Evolutionary conservation across 768 basidiomycete genomes (phyloP).

Genomic region (Serendipita indica): DNA sequence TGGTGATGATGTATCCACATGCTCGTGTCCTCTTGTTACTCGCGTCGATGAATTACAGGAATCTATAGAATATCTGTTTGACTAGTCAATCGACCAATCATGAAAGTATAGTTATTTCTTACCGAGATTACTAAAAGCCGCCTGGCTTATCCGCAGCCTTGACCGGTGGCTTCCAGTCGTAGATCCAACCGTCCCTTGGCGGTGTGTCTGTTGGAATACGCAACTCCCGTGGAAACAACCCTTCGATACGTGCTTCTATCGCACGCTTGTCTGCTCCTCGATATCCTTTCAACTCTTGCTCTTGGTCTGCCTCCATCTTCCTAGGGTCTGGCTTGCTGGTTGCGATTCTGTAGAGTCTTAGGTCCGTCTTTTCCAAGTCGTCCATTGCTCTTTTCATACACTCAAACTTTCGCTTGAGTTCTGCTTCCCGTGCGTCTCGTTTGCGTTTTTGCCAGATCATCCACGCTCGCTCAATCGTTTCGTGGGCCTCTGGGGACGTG

Average conservation of each 20-base stretch:
- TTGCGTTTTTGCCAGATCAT: conserved; percentile 61
- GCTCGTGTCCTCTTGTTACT: background rate
- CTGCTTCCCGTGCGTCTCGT: conserved; percentile 51
- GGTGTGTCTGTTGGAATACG: conserved; percentile 78
- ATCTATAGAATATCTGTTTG: background rate
- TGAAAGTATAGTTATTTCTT: too few relatives aligned
- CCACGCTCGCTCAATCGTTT: conserved; percentile 88
- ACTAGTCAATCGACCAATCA: background rate
- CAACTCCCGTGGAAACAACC: conserved; percentile 74
- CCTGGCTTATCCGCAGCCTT: background rate
- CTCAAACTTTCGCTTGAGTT: conserved; percentile 61
- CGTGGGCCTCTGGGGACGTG: conserved; percentile 76
- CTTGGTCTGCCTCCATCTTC: conserved; percentile 57
- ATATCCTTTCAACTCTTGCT: conserved; percentile 45
- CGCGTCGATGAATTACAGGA: background rate
- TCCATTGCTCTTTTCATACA: conserved; percentile 80
- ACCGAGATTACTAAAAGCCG: background rate
- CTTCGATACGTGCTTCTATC: conserved; percentile 41
- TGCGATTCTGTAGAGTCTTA: conserved; percentile 22
- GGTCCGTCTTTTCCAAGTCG: conserved; percentile 49
- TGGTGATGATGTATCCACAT: background rate
- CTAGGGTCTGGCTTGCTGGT: conserved; percentile 3
- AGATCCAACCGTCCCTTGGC: conserved; percentile 66
- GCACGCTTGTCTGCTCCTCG: conserved; percentile 52
- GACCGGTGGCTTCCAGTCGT: conserved; percentile 63